Conservation (phyloP, 1,139 yeast species). For the Protomyces pachydermus region DNA sequence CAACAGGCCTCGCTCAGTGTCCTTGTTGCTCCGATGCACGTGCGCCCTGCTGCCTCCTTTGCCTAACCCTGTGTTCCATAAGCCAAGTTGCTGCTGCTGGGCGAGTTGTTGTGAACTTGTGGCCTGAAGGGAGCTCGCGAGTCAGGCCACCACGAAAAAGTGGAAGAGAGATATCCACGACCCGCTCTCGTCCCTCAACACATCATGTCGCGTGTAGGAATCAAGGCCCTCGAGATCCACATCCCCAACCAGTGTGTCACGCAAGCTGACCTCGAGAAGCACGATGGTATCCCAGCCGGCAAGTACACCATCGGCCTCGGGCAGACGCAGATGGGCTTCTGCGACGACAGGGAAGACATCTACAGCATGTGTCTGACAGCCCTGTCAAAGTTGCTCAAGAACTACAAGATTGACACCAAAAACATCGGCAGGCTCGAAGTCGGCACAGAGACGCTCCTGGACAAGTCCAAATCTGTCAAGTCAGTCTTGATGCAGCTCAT, state of each 20-base stretch:
- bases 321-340: constrained; percentile 96
- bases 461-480: constrained; percentile 95
- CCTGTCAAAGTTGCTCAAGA: constrained; percentile 65
- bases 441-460: constrained; percentile 95
- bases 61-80: too few relatives aligned
- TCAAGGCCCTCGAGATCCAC: constrained; percentile 90
- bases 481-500: constrained; percentile 93
- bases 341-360: constrained; percentile 94
- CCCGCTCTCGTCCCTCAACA: too few relatives aligned
- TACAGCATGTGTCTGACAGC: constrained; percentile 88
- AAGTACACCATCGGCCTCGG: constrained; percentile 98
- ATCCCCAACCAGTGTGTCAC: constrained; percentile 80
- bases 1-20: too few relatives aligned
- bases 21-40: too few relatives aligned
- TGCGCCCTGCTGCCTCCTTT: too few relatives aligned
- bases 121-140: too few relatives aligned
- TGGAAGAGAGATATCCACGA: too few relatives aligned
- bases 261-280: constrained; percentile 81
- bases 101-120: too few relatives aligned
- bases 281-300: constrained; percentile 83
- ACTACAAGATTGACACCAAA: constrained; percentile 75
- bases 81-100: too few relatives aligned
- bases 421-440: constrained; percentile 93
- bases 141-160: too few relatives aligned
- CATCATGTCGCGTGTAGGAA: constrained; percentile 63